A percentile compares a stretch with the other conserved stretches of the same genome.
phyloP scores from a whole-genome alignment of 371 early-diverging fungal genomes.

The Parasitella parasitica region DNA sequence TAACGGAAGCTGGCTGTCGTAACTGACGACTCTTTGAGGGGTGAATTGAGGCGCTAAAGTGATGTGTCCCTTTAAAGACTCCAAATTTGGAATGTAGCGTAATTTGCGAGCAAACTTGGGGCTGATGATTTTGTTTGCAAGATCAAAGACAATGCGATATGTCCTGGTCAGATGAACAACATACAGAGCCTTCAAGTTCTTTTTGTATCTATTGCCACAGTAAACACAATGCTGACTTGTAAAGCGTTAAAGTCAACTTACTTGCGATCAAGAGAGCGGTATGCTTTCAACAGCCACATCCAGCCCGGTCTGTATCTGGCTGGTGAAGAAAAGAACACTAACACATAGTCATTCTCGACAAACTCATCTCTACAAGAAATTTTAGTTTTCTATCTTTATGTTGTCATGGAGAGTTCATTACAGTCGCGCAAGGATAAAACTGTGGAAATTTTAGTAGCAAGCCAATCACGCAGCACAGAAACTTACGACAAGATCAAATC shows the following conservation, averaged over 20 bases:
- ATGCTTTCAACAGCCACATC: slow-evolving; percentile 85
- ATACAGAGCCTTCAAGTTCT: slow-evolving; percentile 88
- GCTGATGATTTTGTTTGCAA: slow-evolving; percentile 55
- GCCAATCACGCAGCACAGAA: neutral
- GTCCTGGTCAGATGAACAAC: slow-evolving; percentile 74
- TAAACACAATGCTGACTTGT: neutral
- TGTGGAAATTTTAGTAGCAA: slow-evolving; percentile 10
- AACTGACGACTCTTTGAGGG: slow-evolving; percentile 76
- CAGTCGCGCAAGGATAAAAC: slow-evolving; percentile 44
- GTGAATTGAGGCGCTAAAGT: slow-evolving; percentile 74
- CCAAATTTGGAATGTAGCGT: slow-evolving; percentile 72
- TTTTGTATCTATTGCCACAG: slow-evolving; percentile 74
- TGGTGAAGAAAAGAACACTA: slow-evolving; percentile 86
- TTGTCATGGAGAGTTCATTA: slow-evolving; percentile 18
- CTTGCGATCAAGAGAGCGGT: slow-evolving; percentile 75
- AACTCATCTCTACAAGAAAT: slow-evolving; percentile 58
- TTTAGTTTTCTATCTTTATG: no score
- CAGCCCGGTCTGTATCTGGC: slow-evolving; percentile 76
- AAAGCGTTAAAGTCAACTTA: slow-evolving; percentile 20
- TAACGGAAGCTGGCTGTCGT: slow-evolving; percentile 34
- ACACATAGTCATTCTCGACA: slow-evolving; percentile 85
- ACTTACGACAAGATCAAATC: slow-evolving; percentile 74
- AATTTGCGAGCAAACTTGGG: slow-evolving; percentile 94
- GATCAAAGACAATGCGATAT: slow-evolving; percentile 43
- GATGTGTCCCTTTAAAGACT: slow-evolving; percentile 65